phyloP scores from a whole-genome alignment of 75 land plant genomes.

The Azolla pinnata region DNA sequence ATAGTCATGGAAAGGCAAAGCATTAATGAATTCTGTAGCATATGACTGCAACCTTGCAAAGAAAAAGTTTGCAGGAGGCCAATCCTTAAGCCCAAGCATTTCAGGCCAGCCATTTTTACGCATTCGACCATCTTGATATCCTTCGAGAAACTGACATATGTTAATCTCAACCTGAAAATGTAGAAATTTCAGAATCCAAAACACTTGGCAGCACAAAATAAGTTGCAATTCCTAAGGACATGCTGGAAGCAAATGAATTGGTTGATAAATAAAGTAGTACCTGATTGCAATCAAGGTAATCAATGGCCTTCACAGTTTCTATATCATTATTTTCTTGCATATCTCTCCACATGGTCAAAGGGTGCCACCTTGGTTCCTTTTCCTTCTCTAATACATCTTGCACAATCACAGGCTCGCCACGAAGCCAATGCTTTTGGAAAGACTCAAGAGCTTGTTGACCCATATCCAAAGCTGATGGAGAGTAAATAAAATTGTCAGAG shows the following conservation, averaged over 20 bases:
- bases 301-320: conserved; percentile 30
- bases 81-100: conserved; percentile 84
- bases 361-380: conserved; percentile 67
- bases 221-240: background rate
- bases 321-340: conserved; percentile 39
- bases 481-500: conserved; percentile 49
- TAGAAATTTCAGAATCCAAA: background rate
- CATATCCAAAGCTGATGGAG: conserved; percentile 30
- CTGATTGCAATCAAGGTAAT: conserved; percentile 71
- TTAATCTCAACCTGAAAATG: conserved; percentile 58
- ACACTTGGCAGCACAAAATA: background rate
- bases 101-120: conserved; percentile 63
- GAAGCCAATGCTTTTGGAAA: conserved; percentile 78
- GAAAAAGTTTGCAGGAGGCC: conserved; percentile 69
- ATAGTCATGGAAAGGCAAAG: conserved; percentile 64
- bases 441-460: conserved; percentile 23
- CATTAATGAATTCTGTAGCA: conserved; percentile 48
- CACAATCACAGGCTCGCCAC: conserved; percentile 68
- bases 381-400: conserved; percentile 36
- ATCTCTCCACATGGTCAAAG: conserved; percentile 54
- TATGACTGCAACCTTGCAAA: conserved; percentile 72
- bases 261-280: too few species aligned
- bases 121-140: conserved; percentile 63
- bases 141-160: conserved; percentile 60
- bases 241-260: background rate